Conservation (phyloP, 2,329 filamentous ascomycete species). For the Rasamsonia emersonii region DNA sequence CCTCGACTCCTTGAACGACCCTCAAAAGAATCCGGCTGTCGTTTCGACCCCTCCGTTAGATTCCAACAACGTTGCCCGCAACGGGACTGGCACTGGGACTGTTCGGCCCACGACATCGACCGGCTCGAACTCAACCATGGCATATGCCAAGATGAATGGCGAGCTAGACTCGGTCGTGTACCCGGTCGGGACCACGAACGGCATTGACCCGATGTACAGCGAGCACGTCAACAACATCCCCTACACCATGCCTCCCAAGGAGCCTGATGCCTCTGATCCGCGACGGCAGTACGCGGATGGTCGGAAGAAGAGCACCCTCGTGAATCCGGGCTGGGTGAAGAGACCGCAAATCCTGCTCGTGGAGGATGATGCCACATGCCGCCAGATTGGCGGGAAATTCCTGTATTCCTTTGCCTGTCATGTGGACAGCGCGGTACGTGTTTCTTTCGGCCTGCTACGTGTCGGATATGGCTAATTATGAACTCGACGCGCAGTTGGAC, state of each 20-base stretch:
- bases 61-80: too few relatives aligned
- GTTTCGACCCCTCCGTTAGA: constrained; percentile 52
- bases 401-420: constrained; percentile 56
- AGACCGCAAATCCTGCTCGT: constrained; percentile 79
- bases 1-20: constrained; percentile 56
- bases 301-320: constrained; percentile 52
- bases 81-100: constrained; percentile 36
- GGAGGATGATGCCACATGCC: constrained; percentile 65
- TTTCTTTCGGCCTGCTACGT: not conserved
- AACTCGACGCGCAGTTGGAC: constrained; percentile 56
- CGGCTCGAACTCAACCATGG: constrained; percentile 43
- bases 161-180: constrained; percentile 72
- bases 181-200: constrained; percentile 80
- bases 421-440: constrained; percentile 55
- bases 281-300: constrained; percentile 41
- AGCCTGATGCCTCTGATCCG: constrained; percentile 41
- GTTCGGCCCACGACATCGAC: constrained; percentile 35
- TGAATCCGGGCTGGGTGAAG: constrained; percentile 57
- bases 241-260: constrained; percentile 66
- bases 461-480: constrained; percentile 6
- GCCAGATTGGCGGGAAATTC: constrained; percentile 59
- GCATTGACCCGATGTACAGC: constrained; percentile 89
- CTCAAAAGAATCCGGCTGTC: constrained; percentile 46
- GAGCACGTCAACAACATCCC: constrained; percentile 94
- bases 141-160: constrained; percentile 41